Evolutionary conservation across 192 early-diverging fungal genomes (phyloP), one percentile per base, ranked within the genome.

Genomic region (Linnemannia schmuckeri): DNA sequence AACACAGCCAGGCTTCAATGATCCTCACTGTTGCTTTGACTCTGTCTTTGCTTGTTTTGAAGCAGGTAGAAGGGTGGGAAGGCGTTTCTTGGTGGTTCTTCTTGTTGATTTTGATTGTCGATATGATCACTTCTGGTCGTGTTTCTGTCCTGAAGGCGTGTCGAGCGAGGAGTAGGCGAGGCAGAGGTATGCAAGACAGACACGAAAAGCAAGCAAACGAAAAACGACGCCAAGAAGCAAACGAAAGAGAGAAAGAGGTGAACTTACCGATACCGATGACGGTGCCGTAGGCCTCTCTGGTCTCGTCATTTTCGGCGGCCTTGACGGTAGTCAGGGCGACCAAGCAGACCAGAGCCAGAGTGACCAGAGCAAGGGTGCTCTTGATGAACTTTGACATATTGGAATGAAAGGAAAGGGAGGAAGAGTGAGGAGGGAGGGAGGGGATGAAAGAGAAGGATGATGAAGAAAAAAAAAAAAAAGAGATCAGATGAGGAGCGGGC

Each of bases 231-330:
- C 42, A 74, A 46, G 47, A 52, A 49, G 73, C 47, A 38, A 12
- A 10, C 46, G n/a, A 42, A 42, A 22, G 18, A 40, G 37, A 4
- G 37, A 5, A 49, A 9, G 75, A 77, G 37, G 18, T 38, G 1
- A 20, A 86, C 84, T 86, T 86, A 86, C 84, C 84, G 84, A 86
- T 86, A 86, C 84, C 84, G 79, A 86, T 86, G 27, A 86, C 84
- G 79, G 84, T 81, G 78, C 84, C 84, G 71, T 77, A 86, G 69
- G 74, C 41, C 49, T 86, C 79, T 74, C 83, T 78, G 35, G 75
- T 74, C 71, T 86, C 79, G 84, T 86, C 84, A 69, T 78, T 74
- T 74, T 86, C 75, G 79, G 84, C 84, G 71, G 84, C 84, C 79
- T 81, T 86, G 78, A 86, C 84, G 71, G 84, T 81, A 70, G 84